These are phyloP conservation scores for Fragilaria crotonensis DNA, from an alignment of 108 stramenopile species.

Conservation along the genomic window DNA sequence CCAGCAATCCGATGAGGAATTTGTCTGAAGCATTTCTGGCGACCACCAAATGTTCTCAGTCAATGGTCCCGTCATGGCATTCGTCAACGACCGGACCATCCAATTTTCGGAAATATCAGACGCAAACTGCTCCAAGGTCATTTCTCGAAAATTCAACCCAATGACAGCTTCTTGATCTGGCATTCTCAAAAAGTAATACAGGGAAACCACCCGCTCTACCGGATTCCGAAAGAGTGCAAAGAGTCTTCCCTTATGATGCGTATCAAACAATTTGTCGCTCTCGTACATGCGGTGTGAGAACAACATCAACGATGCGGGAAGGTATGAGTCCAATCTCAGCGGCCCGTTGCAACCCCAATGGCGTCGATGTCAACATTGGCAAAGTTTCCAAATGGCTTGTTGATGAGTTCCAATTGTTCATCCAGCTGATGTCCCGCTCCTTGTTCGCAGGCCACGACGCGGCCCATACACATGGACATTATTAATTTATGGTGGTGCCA, in stretches of 20 bases:
- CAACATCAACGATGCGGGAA: constrained; percentile 27
- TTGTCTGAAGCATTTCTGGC: constrained; percentile 33
- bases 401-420: constrained; percentile 10
- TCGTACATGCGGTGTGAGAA: constrained; percentile 28
- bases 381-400: constrained; percentile 19
- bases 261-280: constrained; percentile 10
- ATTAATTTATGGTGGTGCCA: constrained; percentile 26
- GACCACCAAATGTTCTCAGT: constrained; percentile 27
- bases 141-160: constrained; percentile 29
- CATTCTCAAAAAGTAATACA: constrained; percentile 45
- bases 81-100: constrained; percentile 27
- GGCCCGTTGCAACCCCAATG: constrained; percentile 32
- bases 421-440: constrained; percentile 16
- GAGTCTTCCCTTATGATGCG: constrained; percentile 8
- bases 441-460: constrained; percentile 16
- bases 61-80: constrained; percentile 8
- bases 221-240: constrained; percentile 45
- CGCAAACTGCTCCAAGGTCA: constrained; percentile 38
- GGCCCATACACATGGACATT: constrained; percentile 19
- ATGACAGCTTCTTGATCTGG: constrained; percentile 38
- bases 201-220: constrained; percentile 27
- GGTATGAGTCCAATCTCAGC: constrained; percentile 21
- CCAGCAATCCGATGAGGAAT: constrained; percentile 32
- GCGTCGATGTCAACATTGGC: constrained; percentile 43
- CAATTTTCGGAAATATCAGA: constrained; percentile 25